Conservation (phyloP, 805 yeast genomes). For the Tetrapisispora iriomotensis region DNA sequence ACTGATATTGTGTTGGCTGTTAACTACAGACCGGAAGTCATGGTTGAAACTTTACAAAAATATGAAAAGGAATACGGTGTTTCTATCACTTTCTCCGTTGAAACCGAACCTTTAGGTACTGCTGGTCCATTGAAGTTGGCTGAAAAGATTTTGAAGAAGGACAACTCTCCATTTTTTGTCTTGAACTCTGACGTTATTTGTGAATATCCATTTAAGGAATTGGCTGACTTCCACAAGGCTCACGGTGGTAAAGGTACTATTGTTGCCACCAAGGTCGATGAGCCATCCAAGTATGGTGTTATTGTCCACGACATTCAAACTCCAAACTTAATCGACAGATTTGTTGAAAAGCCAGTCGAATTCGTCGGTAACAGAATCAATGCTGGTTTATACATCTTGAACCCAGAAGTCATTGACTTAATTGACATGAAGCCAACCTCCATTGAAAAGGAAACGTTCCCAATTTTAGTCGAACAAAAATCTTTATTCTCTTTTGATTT, state of each 20-base stretch:
- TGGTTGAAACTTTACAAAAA: constrained; percentile 90
- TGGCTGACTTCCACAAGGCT: constrained; percentile 83
- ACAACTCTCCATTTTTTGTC: constrained; percentile 92
- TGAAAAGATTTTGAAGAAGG: constrained; percentile 86
- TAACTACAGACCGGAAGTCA: constrained; percentile 98
- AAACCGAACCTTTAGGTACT: constrained; percentile 98
- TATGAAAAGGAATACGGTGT: constrained; percentile 95
- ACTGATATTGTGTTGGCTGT: constrained; percentile 98
- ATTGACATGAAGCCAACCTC: constrained; percentile 98
- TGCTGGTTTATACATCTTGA: constrained; percentile 96
- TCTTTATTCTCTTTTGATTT: constrained; percentile 89
- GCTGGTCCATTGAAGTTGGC: constrained; percentile 99
- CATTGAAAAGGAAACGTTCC: constrained; percentile 99
- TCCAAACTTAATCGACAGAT: constrained; percentile 93
- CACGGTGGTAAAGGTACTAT: constrained; percentile 98
- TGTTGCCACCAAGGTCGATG: constrained; percentile 98
- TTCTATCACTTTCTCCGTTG: constrained; percentile 91
- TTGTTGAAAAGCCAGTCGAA: constrained; percentile 98
- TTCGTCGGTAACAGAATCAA: constrained; percentile 99
- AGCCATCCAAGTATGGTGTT: constrained; percentile 99
- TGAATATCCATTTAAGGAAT: constrained; percentile 92
- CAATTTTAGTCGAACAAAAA: constrained; percentile 80
- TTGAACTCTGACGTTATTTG: constrained; percentile 97
- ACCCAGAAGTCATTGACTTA: constrained; percentile 93
- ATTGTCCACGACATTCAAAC: constrained; percentile 94